These are phyloP conservation scores for Edaphochlamys debaryana DNA, from an alignment of 139 green algal genomes.

Conservation along the genomic window DNA sequence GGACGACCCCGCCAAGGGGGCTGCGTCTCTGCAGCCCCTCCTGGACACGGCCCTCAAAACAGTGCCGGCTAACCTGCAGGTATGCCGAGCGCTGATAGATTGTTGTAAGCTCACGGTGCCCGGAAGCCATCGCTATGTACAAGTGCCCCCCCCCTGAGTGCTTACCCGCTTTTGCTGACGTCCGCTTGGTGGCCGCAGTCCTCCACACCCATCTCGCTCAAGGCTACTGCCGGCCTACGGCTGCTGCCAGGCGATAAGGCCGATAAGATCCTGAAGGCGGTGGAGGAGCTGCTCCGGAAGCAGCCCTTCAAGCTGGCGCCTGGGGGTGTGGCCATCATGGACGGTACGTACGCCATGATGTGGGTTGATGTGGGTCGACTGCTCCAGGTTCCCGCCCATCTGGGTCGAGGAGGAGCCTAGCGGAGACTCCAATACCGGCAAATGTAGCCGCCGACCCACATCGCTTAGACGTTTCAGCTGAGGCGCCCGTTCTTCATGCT, in stretches of 20 bases:
- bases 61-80: slow-evolving; percentile 76
- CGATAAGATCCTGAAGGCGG: slow-evolving; percentile 87
- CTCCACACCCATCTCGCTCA: slow-evolving; percentile 84
- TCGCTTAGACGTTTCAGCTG: too few species aligned
- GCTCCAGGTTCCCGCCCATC: too few species aligned
- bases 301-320: slow-evolving; percentile 77
- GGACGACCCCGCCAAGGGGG: slow-evolving; percentile 80
- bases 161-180: too few species aligned
- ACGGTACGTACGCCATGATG: slow-evolving; percentile 53
- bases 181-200: neutral
- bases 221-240: slow-evolving; percentile 94
- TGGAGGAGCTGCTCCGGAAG: slow-evolving; percentile 64
- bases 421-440: too few species aligned
- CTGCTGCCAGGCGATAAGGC: slow-evolving; percentile 89
- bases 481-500: too few species aligned
- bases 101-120: neutral
- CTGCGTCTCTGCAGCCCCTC: slow-evolving; percentile 82
- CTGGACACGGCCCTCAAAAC: slow-evolving; percentile 85
- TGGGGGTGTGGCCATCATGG: slow-evolving; percentile 74
- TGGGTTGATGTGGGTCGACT: neutral
- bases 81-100: slow-evolving; percentile 4
- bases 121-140: too few species aligned
- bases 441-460: too few species aligned
- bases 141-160: too few species aligned
- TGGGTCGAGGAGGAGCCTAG: too few species aligned